These are phyloP conservation scores for Fraxinus sp. DNA, from an alignment of 305 asterid genomes.

Conservation along the genomic window DNA sequence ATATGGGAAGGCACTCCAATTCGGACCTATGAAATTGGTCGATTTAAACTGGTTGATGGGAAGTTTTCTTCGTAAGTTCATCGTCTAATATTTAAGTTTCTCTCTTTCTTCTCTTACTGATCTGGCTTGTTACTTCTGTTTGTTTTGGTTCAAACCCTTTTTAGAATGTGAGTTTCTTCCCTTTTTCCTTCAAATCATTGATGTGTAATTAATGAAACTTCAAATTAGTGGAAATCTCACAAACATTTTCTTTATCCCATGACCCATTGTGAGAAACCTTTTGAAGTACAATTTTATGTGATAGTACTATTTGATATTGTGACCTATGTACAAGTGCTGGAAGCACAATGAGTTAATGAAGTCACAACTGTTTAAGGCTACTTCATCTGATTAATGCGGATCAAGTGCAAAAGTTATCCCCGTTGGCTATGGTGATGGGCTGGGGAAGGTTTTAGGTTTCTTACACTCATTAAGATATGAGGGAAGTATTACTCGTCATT, in stretches of 20 bases:
- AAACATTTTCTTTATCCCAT: constrained; percentile 1
- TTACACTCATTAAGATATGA: background rate
- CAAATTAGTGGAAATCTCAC: constrained; percentile 6
- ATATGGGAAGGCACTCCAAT: constrained; percentile 97
- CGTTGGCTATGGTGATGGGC: background rate
- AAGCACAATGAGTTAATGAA: constrained; percentile 13
- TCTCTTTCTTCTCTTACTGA: constrained; percentile 14
- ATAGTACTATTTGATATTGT: background rate
- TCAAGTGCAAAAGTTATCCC: background rate
- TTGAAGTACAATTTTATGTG: background rate
- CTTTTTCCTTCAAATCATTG: background rate
- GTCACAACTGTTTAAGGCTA: constrained; percentile 8
- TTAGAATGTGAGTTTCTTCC: constrained; percentile 1
- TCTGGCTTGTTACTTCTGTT: background rate
- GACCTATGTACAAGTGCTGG: constrained; percentile 11
- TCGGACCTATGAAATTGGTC: constrained; percentile 81
- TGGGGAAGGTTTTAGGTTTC: constrained; percentile 12
- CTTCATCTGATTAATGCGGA: background rate
- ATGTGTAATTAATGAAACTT: constrained; percentile 10
- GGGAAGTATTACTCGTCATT: constrained; percentile 2
- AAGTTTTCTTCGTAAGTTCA: constrained; percentile 94
- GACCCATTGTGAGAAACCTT: background rate
- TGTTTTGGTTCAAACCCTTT: constrained; percentile 1
- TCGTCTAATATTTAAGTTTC: constrained; percentile 14
- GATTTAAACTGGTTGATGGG: constrained; percentile 91